Base-by-base conservation (phyloP, 2,329 filamentous ascomycete genomes). In the Trichophyton rubrum region DNA sequence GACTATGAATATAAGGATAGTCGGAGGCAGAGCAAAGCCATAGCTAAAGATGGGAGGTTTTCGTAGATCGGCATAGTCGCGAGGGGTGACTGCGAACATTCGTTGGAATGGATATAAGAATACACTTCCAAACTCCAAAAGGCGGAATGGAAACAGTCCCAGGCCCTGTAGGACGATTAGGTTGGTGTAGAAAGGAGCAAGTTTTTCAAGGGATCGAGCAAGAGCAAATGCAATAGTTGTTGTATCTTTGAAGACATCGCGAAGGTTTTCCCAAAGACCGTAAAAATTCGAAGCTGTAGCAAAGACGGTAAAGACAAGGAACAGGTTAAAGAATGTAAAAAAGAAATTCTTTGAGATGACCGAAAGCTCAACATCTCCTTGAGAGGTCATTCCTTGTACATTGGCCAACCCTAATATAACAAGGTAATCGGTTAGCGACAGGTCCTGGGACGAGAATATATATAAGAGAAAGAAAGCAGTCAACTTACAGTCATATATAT, bases 261-360 rank as follows among this genome's bases (percentile, higher is more conserved):
- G 84, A 55, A 97, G 79, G 27, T 78, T 76, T 60, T 82, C 75
- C 68, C 81, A 79, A 59, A 87, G 82, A 38, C 79, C 78, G 73
- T 85, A 85, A 69, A 96, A 88, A 59, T 86, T 84, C 43, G 87
- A 84, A 1, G 84, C 89, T 3, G 90, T 90, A 59, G 88, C 88
- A 53, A 95, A 88, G 27, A 93, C 82, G 0, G 92, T 95, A 72
- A 97, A 96, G 51, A 97, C 84, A 58, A 97, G 82, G 75, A 99
- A 99, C 61, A 97, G 89, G 75, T 99, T 99, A 82, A 99, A 97
- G 74, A 99, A 99, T 8, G 88, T 91, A 72, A 99, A 99, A 80
- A 97, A 96, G 76, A 97, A 99, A 74, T 97, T 99, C 77, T 99
- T 99, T 59, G 90, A 96, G 65, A 99, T 92, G 51, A 95, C 81